Base-by-base conservation (phyloP, 176 grass and related monocot species). In the Zoysia japonica region DNA sequence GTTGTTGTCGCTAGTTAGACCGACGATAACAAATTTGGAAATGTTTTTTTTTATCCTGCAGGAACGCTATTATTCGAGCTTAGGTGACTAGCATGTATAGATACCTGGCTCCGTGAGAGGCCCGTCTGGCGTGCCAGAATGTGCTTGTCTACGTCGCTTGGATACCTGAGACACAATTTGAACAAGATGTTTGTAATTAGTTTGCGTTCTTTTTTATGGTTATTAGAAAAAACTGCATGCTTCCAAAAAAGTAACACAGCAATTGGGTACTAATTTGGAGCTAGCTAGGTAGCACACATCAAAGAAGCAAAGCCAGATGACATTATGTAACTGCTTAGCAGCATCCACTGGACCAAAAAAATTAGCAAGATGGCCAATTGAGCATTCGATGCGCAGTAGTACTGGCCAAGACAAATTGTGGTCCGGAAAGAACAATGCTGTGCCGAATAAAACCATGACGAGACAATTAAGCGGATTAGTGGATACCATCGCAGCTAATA, bases 141-240 rank as follows among this genome's bases (percentile, higher is more conserved):
- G 86, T 93, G 94, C 84, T 97, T 97, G 75, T 97, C 94, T 65
- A 93, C 87, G 83, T 97, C 94, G 72, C 91, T 97, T 56, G 94
- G 94, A 77, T 97, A 97, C 89, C 94, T 97, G 89, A 10, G 9
- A 36, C 5, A 28, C 28, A 28, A 28, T 28, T 28, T 74, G 20
- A 84, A 78, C 76, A 74, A 61, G 28, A 64, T 44, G 7, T 66
- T 28, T 28, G 28, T 28, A 28, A 28, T 28, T 72, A 69, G 28
- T 28, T 28, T 28, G 28, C 28, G 28, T 28, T 28, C 28, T 28
- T 28, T 28, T 28, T 28, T 28, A 28, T 28, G 28, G 28, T 28
- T 28, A 28, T 3, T 59, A 50, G 13, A 65, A 55, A 8, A 39
- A 40, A 28, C 28, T 6, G 28, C 28, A 28, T 28, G 28, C 28